These are phyloP conservation scores for Calonectria naviculata DNA, from an alignment of 2,329 filamentous ascomycete genomes.

Conservation along the genomic window DNA sequence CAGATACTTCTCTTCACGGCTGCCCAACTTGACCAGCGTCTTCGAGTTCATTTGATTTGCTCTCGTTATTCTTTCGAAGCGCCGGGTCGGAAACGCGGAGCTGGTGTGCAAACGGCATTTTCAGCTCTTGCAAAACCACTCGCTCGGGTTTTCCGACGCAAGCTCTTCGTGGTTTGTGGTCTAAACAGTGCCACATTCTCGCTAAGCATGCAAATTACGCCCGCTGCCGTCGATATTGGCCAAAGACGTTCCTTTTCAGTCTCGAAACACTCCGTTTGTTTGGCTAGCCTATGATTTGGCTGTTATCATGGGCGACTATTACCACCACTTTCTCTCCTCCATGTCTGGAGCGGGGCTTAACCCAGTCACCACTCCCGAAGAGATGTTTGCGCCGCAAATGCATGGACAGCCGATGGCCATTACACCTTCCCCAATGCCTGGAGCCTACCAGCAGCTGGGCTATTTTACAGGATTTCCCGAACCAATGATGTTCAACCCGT, in stretches of 20 bases:
- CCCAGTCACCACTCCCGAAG: slow-evolving; percentile 51
- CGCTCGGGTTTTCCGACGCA: slow-evolving; percentile 14
- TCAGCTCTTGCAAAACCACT: slow-evolving; percentile 6
- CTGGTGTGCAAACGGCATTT: slow-evolving; percentile 19
- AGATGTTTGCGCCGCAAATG: slow-evolving; percentile 51
- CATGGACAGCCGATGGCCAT: slow-evolving; percentile 45
- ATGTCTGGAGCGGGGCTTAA: slow-evolving; percentile 58
- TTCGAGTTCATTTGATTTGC: slow-evolving; percentile 23
- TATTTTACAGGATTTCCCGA: slow-evolving; percentile 64
- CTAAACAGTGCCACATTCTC: slow-evolving; percentile 18
- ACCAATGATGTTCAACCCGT: slow-evolving; percentile 58
- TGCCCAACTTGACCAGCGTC: slow-evolving; percentile 5
- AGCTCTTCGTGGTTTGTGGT: slow-evolving; percentile 10
- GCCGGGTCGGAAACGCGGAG: slow-evolving; percentile 9
- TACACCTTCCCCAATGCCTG: slow-evolving; percentile 48
- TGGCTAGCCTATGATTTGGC: slow-evolving; percentile 14
- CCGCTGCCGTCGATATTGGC: not conserved
- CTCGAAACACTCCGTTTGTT: slow-evolving; percentile 20
- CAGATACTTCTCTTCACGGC: slow-evolving; percentile 10
- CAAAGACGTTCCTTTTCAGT: slow-evolving; percentile 17
- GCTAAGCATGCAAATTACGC: slow-evolving; percentile 37
- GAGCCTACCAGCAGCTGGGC: slow-evolving; percentile 58
- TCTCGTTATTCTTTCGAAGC: slow-evolving; percentile 16
- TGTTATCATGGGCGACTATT: slow-evolving; percentile 64
- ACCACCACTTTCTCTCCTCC: slow-evolving; percentile 65